Conservation (phyloP, 331 rosid genomes). For the Stylosanthes scabra region DNA sequence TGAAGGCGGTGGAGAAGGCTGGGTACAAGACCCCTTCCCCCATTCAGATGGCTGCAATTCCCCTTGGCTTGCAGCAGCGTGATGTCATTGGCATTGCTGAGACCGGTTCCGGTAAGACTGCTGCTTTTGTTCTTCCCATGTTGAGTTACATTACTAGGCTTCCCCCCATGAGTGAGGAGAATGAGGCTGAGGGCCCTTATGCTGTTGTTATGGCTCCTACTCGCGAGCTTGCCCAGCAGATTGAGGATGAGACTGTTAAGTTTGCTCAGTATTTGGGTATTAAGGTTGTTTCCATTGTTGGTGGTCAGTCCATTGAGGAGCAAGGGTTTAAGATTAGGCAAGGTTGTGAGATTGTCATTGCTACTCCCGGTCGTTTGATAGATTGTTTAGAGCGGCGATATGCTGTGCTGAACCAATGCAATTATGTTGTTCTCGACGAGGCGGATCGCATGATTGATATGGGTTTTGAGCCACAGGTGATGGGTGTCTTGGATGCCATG, state of each 20-base stretch:
- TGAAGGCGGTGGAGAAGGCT: constrained; percentile 83
- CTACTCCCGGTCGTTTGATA: constrained; percentile 86
- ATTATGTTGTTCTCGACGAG: constrained; percentile 92
- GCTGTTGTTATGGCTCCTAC: constrained; percentile 98
- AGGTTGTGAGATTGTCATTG: constrained; percentile 91
- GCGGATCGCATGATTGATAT: constrained; percentile 95
- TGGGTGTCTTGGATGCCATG: constrained; percentile 94
- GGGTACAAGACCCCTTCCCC: constrained; percentile 91
- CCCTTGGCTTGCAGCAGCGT: constrained; percentile 83
- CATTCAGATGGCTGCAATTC: constrained; percentile 94
- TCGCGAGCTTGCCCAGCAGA: constrained; percentile 92
- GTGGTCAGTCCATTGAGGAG: constrained; percentile 95
- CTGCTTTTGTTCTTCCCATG: constrained; percentile 95
- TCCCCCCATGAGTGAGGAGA: constrained; percentile 89
- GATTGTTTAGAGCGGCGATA: constrained; percentile 91
- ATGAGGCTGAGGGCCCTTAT: constrained; percentile 89
- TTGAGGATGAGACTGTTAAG: constrained; percentile 91
- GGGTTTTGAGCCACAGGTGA: constrained; percentile 93
- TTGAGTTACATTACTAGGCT: constrained; percentile 80
- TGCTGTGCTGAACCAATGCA: constrained; percentile 87
- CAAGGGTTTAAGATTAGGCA: constrained; percentile 93
- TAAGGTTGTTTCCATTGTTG: constrained; percentile 91
- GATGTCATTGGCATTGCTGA: constrained; percentile 90
- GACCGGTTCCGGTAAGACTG: constrained; percentile 97
- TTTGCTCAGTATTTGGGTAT: constrained; percentile 84